Conservation (phyloP, 164 flowering plant species). For the Hamamelis virginiana region DNA sequence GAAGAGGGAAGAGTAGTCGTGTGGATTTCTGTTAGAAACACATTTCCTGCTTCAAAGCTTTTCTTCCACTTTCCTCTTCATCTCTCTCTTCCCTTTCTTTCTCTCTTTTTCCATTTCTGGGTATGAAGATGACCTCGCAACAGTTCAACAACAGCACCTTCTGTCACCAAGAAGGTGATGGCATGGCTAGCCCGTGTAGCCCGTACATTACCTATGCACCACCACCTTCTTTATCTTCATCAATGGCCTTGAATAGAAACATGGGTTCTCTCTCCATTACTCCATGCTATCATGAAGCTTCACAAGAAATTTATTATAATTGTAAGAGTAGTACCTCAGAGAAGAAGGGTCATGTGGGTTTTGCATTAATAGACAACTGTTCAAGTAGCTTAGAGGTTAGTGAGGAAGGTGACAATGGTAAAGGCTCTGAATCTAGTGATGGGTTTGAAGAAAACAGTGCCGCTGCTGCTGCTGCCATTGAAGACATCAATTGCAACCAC, state of each 20-base stretch:
- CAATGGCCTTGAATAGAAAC: conserved; percentile 53
- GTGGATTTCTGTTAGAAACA: too few species aligned
- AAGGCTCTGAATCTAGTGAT: conserved; percentile 48
- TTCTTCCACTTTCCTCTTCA: neutral
- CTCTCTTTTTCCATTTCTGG: neutral
- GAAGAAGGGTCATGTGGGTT: conserved; percentile 22
- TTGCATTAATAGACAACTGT: conserved; percentile 21
- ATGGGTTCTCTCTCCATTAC: conserved; percentile 53
- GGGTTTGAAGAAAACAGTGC: conserved; percentile 35
- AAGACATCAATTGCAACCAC: conserved; percentile 20
- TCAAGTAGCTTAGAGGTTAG: neutral
- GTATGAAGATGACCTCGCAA: conserved; percentile 29
- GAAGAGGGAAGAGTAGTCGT: too few species aligned
- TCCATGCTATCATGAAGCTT: conserved; percentile 34
- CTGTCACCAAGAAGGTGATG: conserved; percentile 32
- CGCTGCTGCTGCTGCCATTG: too few species aligned
- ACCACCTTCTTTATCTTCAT: conserved; percentile 18
- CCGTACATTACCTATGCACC: conserved; percentile 20
- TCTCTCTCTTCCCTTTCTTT: neutral
- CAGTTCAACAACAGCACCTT: conserved; percentile 35
- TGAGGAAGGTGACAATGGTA: conserved; percentile 24
- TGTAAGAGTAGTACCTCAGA: conserved; percentile 15
- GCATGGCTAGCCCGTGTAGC: conserved; percentile 39
- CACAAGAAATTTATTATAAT: conserved; percentile 33
- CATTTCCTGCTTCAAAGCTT: too few species aligned